Evolutionary conservation across 2,329 filamentous ascomycete species (phyloP), one percentile per base, ranked within the genome.

Genomic region (Clarireedia homoeocarpa): DNA sequence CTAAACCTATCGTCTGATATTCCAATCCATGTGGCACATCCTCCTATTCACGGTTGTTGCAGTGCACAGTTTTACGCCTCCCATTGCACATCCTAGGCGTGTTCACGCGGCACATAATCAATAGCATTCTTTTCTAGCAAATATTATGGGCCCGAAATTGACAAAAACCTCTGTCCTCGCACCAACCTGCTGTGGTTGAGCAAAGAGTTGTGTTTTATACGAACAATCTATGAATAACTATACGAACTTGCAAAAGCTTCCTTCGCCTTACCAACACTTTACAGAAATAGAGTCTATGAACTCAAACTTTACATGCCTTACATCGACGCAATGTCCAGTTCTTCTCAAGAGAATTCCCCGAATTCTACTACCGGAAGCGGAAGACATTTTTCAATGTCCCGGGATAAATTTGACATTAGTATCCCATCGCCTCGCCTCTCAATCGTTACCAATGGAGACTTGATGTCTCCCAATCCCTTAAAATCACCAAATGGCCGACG

Each of bases 401-500:
- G 62, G 56, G 67, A 67, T 50, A 65, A 66, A 49, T 69, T 68
- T 48, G 51, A 56, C 23, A 63, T 67, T 45, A 63, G 65, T 10
- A 60, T 68, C 23, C 61, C 67, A 6, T 65, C 64, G 26, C 65
- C 65, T 26, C 61, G 61, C 36, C 58, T 66, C 5, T 62, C 64
- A 17, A 45, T 68, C 6, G 42, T 61, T 40, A 65, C 64, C 4
- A 63, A 62, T 48, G 59, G 60, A 10, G 56, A 48, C 48, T 44
- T 64, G 17, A 59, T 50, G 10, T 66, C 65, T 20, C 65, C 65
- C 39, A 62, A 63, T 46, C 57, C 66, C 15, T 70, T 82, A 53
- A 82, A 81, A 64, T 82, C 80, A 17, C 78, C 80, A 4, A 73
- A 72, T 50, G 71, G 72, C 40, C 65, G 66, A 60, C 75, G 77